Evolutionary conservation across 257 asterid genomes (phyloP), one percentile per base, ranked within the genome.

Genomic region (Cynanchum wilfordii): DNA sequence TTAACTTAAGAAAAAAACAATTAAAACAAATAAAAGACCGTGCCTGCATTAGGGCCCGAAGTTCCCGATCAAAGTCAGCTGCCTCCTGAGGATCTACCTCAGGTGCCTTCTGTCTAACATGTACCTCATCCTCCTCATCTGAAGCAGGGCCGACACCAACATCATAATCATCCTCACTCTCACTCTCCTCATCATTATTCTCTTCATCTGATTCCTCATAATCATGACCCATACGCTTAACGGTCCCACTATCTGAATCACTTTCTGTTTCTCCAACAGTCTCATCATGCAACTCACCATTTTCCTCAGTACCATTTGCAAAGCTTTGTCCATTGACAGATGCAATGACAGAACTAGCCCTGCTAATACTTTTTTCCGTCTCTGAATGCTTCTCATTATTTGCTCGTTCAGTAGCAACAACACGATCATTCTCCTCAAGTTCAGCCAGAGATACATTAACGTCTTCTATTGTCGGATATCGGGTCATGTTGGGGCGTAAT

Each of bases 1-100:
- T 24, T 27, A 58, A 45, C 42, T 59, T 15, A n/a, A 58, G 36
- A 64, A 17, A 3, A 9, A 25, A 58, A 65, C 19, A 76, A 59
- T 12, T 51, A 2, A 49, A 44, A 57, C 16, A 62, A 50, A 36
- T 65, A 20, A 29, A 24, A 25, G 58, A 62, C 54, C 85, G 78
- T 86, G 76, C 99, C 98, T 95, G 99, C 98, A 95, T 86, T 73
- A 95, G 81, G 78, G 99, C 92, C 73, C 98, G 89, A 52, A 92
- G 84, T 82, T 90, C 98, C 54, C 92, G 85, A 75, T 95, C 99
- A 80, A 95, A 95, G 79, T 95, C 99, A 50, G 96, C 97, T 66
- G 79, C 79, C 84, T 95, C 99, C 83, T 75, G 80, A 68, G 99
- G 99, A 82, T 95, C 96, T 29, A 89, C 96, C 80, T 80, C 80